These are phyloP conservation scores for Fusarium protoensiforme DNA, from an alignment of 2,329 filamentous ascomycete genomes.

Conservation along the genomic window DNA sequence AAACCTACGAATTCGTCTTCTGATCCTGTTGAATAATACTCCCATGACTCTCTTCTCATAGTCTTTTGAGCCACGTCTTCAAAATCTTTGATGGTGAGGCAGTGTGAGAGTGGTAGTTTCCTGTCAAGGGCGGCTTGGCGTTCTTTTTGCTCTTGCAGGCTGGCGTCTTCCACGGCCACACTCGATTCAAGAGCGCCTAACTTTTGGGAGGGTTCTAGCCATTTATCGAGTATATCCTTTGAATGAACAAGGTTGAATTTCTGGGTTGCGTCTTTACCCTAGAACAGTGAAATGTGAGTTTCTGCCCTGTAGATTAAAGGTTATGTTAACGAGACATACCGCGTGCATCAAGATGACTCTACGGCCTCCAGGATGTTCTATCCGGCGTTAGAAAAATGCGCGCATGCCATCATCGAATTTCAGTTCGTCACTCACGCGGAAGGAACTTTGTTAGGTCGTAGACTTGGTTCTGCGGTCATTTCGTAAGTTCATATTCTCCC, in stretches of 20 bases:
- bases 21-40: slow-evolving; percentile 26
- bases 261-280: slow-evolving; percentile 23
- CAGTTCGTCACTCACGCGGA: background rate
- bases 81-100: slow-evolving; percentile 15
- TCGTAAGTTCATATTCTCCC: background rate
- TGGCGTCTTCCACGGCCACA: background rate
- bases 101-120: slow-evolving; percentile 14
- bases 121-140: rapidly evolving
- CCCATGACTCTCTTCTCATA: slow-evolving; percentile 17
- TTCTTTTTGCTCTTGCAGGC: background rate
- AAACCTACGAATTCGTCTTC: slow-evolving; percentile 27
- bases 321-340: background rate
- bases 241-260: slow-evolving; percentile 23
- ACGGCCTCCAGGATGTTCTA: slow-evolving; percentile 19
- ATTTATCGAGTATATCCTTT: slow-evolving; percentile 18
- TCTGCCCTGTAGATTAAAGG: rapidly evolving
- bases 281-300: rapidly evolving
- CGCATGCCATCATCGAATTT: background rate
- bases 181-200: slow-evolving; percentile 14
- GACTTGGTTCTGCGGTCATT: background rate
- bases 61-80: slow-evolving; percentile 1
- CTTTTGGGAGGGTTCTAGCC: slow-evolving; percentile 12
- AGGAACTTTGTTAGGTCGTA: slow-evolving; percentile 26
- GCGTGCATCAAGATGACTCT: slow-evolving; percentile 27
- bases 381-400: background rate